These are phyloP conservation scores for Mortierella sp. DNA, from an alignment of 371 early-diverging fungal genomes.

Conservation along the genomic window DNA sequence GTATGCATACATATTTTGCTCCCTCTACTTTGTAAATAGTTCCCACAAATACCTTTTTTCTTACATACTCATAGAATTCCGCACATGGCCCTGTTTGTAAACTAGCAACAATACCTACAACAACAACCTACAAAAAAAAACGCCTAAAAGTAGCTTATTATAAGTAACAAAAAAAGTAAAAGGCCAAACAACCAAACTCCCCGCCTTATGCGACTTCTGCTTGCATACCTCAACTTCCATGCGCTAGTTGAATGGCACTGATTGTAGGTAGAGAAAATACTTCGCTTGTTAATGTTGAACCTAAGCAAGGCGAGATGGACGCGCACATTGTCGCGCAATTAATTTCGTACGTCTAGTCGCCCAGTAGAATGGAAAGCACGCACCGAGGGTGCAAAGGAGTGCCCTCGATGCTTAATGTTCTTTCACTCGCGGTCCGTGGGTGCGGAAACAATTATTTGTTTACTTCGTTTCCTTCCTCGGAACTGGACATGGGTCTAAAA, in stretches of 20 bases:
- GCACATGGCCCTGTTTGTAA: background rate
- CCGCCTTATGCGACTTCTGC: background rate
- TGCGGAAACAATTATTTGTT: no score
- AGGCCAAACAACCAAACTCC: background rate
- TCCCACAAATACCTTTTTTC: conserved; percentile 9
- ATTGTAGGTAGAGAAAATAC: background rate
- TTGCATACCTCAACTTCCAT: background rate
- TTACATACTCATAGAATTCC: conserved; percentile 7
- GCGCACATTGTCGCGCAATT: no score
- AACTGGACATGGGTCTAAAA: no score
- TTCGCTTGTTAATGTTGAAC: no score
- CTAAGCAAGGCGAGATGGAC: no score
- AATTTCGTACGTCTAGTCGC: no score
- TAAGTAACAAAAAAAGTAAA: background rate
- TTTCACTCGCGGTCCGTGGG: no score
- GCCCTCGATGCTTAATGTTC: no score
- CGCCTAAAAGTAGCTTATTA: no score
- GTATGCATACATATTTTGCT: background rate
- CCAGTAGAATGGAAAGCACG: no score
- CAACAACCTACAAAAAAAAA: background rate
- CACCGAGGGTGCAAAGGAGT: no score
- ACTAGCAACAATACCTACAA: background rate
- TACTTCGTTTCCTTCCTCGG: no score
- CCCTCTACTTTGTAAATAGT: conserved; percentile 14
- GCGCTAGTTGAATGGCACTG: background rate